A percentile compares a stretch with the other conserved stretches of the same genome.
Evolutionary conservation across 768 basidiomycete genomes (phyloP).

Genomic region (Filobasidium floriforme): DNA sequence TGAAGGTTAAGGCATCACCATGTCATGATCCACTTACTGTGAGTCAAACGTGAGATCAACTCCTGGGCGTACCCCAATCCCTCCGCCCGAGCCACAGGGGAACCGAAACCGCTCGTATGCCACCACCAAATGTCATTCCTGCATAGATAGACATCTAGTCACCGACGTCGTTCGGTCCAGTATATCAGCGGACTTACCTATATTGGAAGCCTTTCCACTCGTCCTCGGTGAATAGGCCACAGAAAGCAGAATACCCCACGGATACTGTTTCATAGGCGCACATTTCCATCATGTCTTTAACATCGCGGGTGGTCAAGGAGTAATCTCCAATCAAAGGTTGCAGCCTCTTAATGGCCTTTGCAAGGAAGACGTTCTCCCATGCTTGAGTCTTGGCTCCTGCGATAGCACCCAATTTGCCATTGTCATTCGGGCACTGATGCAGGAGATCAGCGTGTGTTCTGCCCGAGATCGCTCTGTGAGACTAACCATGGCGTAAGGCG

Average conservation of each 20-base stretch:
- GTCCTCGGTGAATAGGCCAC: slow-evolving; percentile 76
- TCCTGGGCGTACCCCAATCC: slow-evolving; percentile 45
- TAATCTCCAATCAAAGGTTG: slow-evolving; percentile 45
- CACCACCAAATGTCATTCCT: slow-evolving; percentile 43
- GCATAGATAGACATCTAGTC: background rate
- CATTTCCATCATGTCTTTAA: slow-evolving; percentile 37
- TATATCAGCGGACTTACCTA: slow-evolving; percentile 47
- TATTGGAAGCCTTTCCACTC: slow-evolving; percentile 95
- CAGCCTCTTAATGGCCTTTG: slow-evolving; percentile 58
- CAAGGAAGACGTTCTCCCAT: slow-evolving; percentile 69
- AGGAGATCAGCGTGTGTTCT: slow-evolving; percentile 46
- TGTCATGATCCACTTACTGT: slow-evolving; percentile 25
- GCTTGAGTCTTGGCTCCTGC: slow-evolving; percentile 36
- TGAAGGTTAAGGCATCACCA: too few species aligned
- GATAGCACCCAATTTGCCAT: slow-evolving; percentile 20
- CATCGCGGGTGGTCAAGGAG: slow-evolving; percentile 35
- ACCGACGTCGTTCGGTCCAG: background rate
- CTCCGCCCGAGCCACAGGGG: slow-evolving; percentile 58
- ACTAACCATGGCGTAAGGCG: slow-evolving; percentile 64
- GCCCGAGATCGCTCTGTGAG: background rate
- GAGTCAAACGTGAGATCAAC: slow-evolving; percentile 39
- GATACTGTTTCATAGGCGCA: slow-evolving; percentile 61
- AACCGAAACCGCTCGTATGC: slow-evolving; percentile 66
- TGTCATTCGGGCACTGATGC: slow-evolving; percentile 31
- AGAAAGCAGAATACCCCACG: slow-evolving; percentile 83